Evolutionary conservation across 148 eudicot genomes (phyloP), one percentile per base, ranked within the genome.

Genomic region (Silene conica): DNA sequence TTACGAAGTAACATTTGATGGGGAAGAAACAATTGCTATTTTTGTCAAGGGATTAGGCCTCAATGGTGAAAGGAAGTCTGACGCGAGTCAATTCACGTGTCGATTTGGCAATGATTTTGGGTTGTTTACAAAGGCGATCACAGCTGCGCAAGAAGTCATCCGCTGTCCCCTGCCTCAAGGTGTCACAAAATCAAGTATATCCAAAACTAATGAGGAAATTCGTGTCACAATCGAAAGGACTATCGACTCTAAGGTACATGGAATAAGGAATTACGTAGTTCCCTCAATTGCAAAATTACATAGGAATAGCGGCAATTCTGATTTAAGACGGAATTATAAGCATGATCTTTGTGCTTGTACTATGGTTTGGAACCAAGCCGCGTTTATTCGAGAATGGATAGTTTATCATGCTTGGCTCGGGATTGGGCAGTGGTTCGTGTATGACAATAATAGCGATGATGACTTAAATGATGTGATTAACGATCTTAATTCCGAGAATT

Each of bases 301-400:
- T 26, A 69, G 60, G 25, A 52, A 61, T 25, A 60, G 59, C 12
- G 46, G 31, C 23, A 71, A 31, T 61, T 19, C 26, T 3, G 3
- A 46, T 50, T 50, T 50, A 23, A 41, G 18, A 38, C 54, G 34
- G 20, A 41, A 46, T 45, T 0, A 67, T 55, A 90, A 86, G 78
- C 78, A 85, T 45, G 87, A 92, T 76, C 94, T 95, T 15, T 95
- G 99, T 76, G 96, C 80, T 18, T 92, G 97, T 80, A 87, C 99
- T 14, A 95, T 95, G 99, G 89, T 92, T 73, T 92, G 99, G 97
- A 95, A 95, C 81, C 99, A 95, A 79, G 99, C 91, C 25, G 72
- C 88, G 13, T 83, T 89, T n/a, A 78, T 95, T 21, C 80, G 90
- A n/a, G 99, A 95, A 74, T 95, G 99, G 99, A 69, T 95, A 11